Evolutionary conservation across 2,329 filamentous ascomycete genomes (phyloP), one percentile per base, ranked within the genome.

Genomic region (Taxawa tesnikishii): DNA sequence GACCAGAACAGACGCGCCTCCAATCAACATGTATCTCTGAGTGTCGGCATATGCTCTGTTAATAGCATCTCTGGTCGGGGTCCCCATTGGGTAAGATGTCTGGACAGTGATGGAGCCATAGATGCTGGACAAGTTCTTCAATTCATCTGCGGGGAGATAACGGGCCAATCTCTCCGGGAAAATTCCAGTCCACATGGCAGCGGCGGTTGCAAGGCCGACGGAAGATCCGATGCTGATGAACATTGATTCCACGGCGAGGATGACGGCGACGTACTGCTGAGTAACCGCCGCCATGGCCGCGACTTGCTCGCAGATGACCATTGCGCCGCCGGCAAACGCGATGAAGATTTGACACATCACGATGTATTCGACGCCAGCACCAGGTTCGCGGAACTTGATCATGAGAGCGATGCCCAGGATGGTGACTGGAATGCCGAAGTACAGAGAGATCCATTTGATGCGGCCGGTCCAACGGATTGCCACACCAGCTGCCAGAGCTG

Each of bases 321-420:
- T 57, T 8, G 68, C 60, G 9, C 70, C 71, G 4, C 70, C 71
- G 4, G 65, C 68, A 21, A 72, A 62, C 5, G 72, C 67, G 37
- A 78, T 66, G 37, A 76, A 62, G 29, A 77, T 62, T 46, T 78
- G 71, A 28, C 67, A 71, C 52, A 72, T 67, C 46, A 77, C 50
- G 11, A 77, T 58, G 46, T 69, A 68, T 3, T 65, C 56, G 14
- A 72, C 56, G 15, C 63, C 60, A 28, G 56, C 58, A 25, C 64
- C 57, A 27, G 69, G 64, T 36, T 62, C 59, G 14, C 72, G 68
- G 53, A 68, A 74, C 18, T 68, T 49, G 38, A 75, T 63, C 69
- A 77, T 73, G 24, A 75, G 52, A 3, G 68, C 59, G 3, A 70
- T 54, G 1, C 68, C 70, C 2, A 67, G 50, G 18, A 73, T 57